phyloP scores from a whole-genome alignment of 2,329 filamentous ascomycete genomes.

The Zymoseptoria passerinii region DNA sequence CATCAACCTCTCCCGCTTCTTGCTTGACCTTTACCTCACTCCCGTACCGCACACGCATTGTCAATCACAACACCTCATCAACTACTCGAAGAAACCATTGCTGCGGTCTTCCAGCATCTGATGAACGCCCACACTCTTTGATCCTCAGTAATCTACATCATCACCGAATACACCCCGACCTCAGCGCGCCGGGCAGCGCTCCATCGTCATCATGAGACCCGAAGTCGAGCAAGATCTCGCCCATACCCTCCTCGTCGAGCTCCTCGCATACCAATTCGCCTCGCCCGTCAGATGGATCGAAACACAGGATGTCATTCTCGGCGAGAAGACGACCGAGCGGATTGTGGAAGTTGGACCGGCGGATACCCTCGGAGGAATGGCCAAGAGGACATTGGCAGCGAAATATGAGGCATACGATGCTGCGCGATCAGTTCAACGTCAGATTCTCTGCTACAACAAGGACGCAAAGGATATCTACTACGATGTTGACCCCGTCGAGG shows the following conservation, averaged over 20 bases:
- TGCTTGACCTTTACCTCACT: conserved; percentile 1
- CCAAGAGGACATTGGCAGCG: conserved; percentile 84
- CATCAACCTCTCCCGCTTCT: conserved; percentile 1
- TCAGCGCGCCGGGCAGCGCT: conserved; percentile 6
- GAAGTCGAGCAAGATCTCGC: conserved; percentile 99
- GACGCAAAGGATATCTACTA: conserved; percentile 99
- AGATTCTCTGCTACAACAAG: conserved; percentile 99
- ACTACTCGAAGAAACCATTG: conserved; percentile 5
- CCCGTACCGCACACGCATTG: conserved; percentile 3
- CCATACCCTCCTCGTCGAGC: conserved; percentile 95
- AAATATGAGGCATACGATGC: conserved; percentile 99
- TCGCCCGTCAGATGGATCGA: conserved; percentile 99
- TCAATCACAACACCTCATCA: neutral
- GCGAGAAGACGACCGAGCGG: conserved; percentile 88
- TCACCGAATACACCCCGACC: conserved; percentile 8
- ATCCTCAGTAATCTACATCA: conserved; percentile 3
- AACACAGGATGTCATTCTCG: conserved; percentile 98
- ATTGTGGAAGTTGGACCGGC: conserved; percentile 97
- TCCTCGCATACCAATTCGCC: conserved; percentile 97
- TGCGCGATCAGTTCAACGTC: conserved; percentile 88
- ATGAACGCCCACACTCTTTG: conserved; percentile 16
- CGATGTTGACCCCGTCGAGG: conserved; percentile 88
- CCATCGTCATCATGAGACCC: conserved; percentile 63
- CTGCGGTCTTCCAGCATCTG: conserved; percentile 3
- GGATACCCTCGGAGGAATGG: conserved; percentile 96